These are phyloP conservation scores for Aspergillus nanangensis DNA, from an alignment of 495 filamentous ascomycete genomes.

Conservation along the genomic window DNA sequence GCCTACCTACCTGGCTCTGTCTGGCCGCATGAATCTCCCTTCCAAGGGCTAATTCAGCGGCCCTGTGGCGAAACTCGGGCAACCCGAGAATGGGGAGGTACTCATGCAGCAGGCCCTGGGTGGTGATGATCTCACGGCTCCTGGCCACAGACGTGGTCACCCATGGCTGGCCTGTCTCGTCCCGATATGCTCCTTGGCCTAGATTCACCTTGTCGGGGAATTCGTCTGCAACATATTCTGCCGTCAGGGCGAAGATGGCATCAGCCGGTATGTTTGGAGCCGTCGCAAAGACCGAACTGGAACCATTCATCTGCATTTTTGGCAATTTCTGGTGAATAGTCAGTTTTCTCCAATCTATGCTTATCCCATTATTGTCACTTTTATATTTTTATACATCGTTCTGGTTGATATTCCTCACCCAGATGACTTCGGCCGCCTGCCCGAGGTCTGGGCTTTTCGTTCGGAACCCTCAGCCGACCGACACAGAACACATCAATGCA, in stretches of 20 bases:
- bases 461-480: too few relatives aligned
- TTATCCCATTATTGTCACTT: too few relatives aligned
- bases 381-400: too few relatives aligned
- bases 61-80: conserved; percentile 16
- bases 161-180: conserved; percentile 38
- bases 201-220: conserved; percentile 30
- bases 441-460: too few relatives aligned
- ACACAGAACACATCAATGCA: too few relatives aligned
- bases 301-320: too few relatives aligned
- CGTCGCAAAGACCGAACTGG: conserved; percentile 19
- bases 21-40: conserved; percentile 4
- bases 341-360: too few relatives aligned
- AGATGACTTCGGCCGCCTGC: too few relatives aligned
- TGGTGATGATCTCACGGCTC: conserved; percentile 12
- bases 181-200: conserved; percentile 35
- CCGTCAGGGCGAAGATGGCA: conserved; percentile 33
- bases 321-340: too few relatives aligned
- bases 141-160: conserved; percentile 28
- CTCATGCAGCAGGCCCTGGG: conserved; percentile 23
- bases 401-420: too few relatives aligned
- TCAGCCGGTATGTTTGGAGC: conserved; percentile 27
- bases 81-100: conserved; percentile 36
- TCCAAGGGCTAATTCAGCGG: conserved; percentile 20
- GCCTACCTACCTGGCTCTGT: conserved; percentile 9
- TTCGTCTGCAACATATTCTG: conserved; percentile 25